Evolutionary conservation across 1,284 basidiomycete genomes (phyloP), one percentile per base, ranked within the genome.

Genomic region (Athelia sp.): DNA sequence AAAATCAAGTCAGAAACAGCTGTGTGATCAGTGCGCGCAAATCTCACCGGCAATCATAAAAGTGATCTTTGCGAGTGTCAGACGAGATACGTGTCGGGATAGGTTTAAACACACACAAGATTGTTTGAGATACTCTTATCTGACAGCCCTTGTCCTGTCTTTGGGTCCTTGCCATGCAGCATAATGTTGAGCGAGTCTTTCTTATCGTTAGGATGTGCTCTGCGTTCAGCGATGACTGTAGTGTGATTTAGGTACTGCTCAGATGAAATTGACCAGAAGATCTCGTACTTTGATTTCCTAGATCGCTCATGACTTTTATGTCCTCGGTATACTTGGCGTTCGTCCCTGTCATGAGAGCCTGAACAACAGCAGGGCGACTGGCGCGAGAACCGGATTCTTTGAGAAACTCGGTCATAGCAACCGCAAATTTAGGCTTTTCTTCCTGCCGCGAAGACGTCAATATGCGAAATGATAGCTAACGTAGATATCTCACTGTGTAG

Each of bases 181-280:
- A 79, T 78, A 43, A 63, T 67, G 51, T 71, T 69, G 17, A 79
- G 60, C 6, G 79, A 58, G 54, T 79, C 78, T 18, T 70, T 68
- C 53, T 70, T 68, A 3, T 71, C 68, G 1, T 59, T 64, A 2
- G 70, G 70, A 52, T 71, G 60, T 6, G 64, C 58, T 52, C 61
- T 66, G 8, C 72, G 61, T 4, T 74, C 64, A 18, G 62, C 58
- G 11, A 76, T 65, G 22, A 76, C 72, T 73, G 19, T 15, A 24
- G 1, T 8, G 47, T 15, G 11, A 50, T 34, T 48, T 35, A 50
- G 44, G 35, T 14, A 22, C 38, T 34, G 32, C 38, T n/a, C n/a
- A n/a, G n/a, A n/a, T 57, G 3, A 43, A 2, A 35, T 48, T 18
- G 50, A 14, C 11, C 21, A 38, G 11, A 35, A 34, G 22, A 18